Percentiles rank a stretch among this genome's conserved stretches.
These are phyloP conservation scores for Colletotrichum noveboracense DNA, from an alignment of 2,329 filamentous ascomycete genomes.

Conservation along the genomic window DNA sequence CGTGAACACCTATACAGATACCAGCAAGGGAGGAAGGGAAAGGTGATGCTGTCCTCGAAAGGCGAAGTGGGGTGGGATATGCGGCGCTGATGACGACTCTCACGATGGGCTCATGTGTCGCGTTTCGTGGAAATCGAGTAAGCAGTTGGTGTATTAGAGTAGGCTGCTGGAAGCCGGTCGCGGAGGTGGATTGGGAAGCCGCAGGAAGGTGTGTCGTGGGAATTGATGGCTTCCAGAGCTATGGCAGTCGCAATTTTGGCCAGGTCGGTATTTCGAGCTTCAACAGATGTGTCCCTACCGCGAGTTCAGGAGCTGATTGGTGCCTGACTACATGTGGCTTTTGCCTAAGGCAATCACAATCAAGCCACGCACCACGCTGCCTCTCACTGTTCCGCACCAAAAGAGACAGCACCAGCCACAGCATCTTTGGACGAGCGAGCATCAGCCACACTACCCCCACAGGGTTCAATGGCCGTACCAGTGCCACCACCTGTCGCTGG, in stretches of 20 bases:
- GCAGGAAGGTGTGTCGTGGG: slow-evolving; percentile 9
- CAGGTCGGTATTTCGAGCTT: slow-evolving; percentile 23
- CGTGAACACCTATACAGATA: slow-evolving; percentile 1
- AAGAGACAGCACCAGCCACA: not conserved
- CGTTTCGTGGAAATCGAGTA: not conserved
- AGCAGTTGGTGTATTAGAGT: not conserved
- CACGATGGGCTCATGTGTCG: slow-evolving; percentile 2
- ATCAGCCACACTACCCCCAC: not conserved
- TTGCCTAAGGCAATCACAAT: slow-evolving; percentile 1
- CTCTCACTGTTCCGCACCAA: not conserved
- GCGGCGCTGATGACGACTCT: slow-evolving; percentile 5
- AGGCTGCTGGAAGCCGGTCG: slow-evolving; percentile 22
- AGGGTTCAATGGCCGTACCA: not conserved
- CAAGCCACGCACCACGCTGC: not conserved
- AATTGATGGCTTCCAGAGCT: slow-evolving; percentile 25
- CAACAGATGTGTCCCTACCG: slow-evolving; percentile 25
- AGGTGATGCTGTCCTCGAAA: slow-evolving; percentile 14
- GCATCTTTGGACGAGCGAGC: not conserved
- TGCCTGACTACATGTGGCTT: slow-evolving; percentile 17
- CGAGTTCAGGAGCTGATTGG: slow-evolving; percentile 19
- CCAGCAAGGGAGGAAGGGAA: slow-evolving; percentile 16
- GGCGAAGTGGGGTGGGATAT: slow-evolving; percentile 17
- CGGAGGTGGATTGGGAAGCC: not conserved
- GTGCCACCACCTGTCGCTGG: not conserved
- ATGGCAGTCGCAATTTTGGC: slow-evolving; percentile 22